Evolutionary conservation across 495 filamentous ascomycete genomes (phyloP).

Genomic region (Neurospora sp.): DNA sequence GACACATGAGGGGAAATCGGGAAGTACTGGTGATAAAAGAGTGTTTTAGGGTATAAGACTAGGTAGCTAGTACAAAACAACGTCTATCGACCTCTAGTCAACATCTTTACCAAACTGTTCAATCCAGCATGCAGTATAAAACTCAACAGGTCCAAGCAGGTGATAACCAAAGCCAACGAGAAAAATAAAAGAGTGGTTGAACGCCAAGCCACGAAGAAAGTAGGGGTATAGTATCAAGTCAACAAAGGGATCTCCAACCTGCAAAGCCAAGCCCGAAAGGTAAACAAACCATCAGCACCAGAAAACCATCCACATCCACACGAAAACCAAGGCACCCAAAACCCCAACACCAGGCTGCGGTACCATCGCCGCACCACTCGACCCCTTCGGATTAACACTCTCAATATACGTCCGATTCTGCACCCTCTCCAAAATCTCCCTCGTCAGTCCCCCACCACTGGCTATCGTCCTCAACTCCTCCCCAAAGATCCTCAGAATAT

Average conservation of each 20-base stretch:
- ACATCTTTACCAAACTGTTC: neutral
- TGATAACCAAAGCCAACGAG: neutral
- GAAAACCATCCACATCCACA: neutral
- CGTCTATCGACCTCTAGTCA: neutral
- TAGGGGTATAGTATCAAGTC: neutral
- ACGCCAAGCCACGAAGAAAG: neutral
- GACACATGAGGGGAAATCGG: too few species aligned
- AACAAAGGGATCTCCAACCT: neutral
- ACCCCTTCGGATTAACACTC: neutral
- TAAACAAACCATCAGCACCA: neutral
- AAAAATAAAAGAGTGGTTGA: neutral
- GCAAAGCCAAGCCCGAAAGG: neutral
- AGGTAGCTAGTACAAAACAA: neutral
- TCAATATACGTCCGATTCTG: slow-evolving; percentile 21
- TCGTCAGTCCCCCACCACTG: slow-evolving; percentile 8
- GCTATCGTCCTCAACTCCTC: slow-evolving; percentile 30
- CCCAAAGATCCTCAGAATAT: slow-evolving; percentile 46
- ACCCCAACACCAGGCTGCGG: neutral
- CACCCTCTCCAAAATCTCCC: slow-evolving; percentile 2
- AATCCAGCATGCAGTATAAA: neutral
- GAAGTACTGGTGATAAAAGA: neutral
- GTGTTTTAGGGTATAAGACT: neutral
- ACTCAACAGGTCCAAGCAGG: neutral
- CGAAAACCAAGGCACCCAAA: neutral
- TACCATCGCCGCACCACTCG: neutral